Base-by-base conservation (phyloP, 2,329 filamentous ascomycete species). In the Fusarium praegraminearum region DNA sequence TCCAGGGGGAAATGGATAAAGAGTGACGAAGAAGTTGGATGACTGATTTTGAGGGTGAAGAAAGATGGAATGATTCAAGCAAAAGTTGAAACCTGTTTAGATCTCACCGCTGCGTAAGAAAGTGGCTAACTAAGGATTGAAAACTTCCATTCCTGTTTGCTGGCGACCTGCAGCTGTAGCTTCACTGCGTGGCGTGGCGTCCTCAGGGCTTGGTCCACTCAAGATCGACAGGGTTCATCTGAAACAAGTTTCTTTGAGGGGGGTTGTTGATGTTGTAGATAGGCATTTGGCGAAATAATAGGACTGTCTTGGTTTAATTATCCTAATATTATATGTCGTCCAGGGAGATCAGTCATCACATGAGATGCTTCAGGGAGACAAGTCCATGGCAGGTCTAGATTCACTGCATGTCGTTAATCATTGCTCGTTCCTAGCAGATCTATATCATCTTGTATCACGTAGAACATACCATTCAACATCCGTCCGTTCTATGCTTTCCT, bases 221-320 rank as follows among this genome's bases (percentile, higher is more conserved):
- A 20, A 55, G 52, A 70, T 64, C 62, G 45, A 33, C 67, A 70
- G 62, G 66, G 67, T 70, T 67, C 47, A 69, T 38, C 44, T 53
- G 36, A 30, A 30, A 30, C 28, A 11, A 30, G 28, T 30, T 11
- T 2, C 28, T 30, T 30, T 30, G 28, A 30, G 12, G 28, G 26
- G 40, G 3, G 26, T 35, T 35, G 20, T 35, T 28, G 22, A 45
- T 13, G 20, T 8, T 8, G 20, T 24, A 41, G 36, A 20, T 24
- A 41, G 6, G 22, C 20, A 43, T 26, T 24, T 26, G 20, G 15
- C 12, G 12, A 41, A 41, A 22, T 41, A 22, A 15, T 3, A 44
- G 41, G 18, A 45, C 20, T 53, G 45, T 47, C 60, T 58, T 57
- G 59, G 11, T 40, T 50, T 28, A 33, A 61, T 66, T 52, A 40